Evolutionary conservation across 306 rosid genomes (phyloP).

Genomic region (Trifolium fragiferum): DNA sequence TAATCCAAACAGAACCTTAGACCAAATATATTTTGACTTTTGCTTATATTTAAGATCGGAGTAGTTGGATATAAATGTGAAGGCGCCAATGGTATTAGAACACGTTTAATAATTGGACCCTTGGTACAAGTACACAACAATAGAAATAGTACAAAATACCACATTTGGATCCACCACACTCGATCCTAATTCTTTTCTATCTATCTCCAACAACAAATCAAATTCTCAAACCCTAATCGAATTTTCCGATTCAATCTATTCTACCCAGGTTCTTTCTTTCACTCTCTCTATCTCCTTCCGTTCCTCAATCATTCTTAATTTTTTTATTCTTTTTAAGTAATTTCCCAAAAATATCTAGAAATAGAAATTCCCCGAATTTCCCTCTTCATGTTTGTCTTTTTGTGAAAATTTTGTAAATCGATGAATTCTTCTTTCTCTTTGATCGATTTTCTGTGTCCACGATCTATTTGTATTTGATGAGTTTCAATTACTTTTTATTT

Average conservation of each 20-base stretch:
- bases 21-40: too few relatives aligned
- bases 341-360: neutral
- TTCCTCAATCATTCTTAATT: neutral
- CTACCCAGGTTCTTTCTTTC: constrained; percentile 23
- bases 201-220: neutral
- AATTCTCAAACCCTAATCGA: constrained; percentile 23
- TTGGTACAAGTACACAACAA: too few relatives aligned
- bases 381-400: neutral
- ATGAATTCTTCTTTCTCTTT: neutral
- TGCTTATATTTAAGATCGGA: too few relatives aligned
- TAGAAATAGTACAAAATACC: neutral
- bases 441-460: neutral
- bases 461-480: constrained; percentile 28
- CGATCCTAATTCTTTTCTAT: neutral
- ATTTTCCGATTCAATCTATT: neutral
- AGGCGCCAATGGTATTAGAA: constrained; percentile 15
- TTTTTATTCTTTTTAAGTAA: neutral
- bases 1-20: too few relatives aligned
- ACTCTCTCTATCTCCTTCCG: neutral
- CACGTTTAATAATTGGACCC: constrained; percentile 23
- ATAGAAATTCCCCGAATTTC: neutral
- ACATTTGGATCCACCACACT: neutral
- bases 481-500: neutral
- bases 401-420: neutral
- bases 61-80: neutral